Conservation (phyloP, 2,329 filamentous ascomycete genomes). For the Ophiostoma montium region DNA sequence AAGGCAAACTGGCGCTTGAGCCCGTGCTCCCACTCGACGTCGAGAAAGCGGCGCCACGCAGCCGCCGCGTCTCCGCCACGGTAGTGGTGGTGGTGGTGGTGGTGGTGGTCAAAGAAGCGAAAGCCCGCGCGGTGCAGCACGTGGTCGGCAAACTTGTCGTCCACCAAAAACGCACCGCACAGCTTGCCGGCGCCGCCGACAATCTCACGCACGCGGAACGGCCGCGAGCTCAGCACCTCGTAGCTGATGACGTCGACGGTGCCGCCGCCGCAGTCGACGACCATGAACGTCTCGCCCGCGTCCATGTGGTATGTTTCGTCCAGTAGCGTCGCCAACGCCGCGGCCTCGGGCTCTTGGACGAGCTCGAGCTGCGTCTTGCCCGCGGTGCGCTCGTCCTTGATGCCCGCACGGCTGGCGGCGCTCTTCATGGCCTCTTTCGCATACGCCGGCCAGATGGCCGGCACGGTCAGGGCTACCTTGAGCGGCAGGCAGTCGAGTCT, state of each 20-base stretch:
- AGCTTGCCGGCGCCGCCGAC: slow-evolving; percentile 33
- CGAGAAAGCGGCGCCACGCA: slow-evolving; percentile 32
- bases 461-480: slow-evolving; percentile 28
- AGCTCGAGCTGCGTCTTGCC: slow-evolving; percentile 22
- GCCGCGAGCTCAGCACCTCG: slow-evolving; percentile 20
- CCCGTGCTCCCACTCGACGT: slow-evolving; percentile 25
- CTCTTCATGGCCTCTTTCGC: slow-evolving; percentile 23
- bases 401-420: slow-evolving; percentile 23
- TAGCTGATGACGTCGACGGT: slow-evolving; percentile 37
- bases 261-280: slow-evolving; percentile 20
- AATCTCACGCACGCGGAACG: slow-evolving; percentile 33
- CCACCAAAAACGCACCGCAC: slow-evolving; percentile 36
- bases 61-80: too few relatives aligned
- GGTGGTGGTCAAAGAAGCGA: slow-evolving; percentile 28
- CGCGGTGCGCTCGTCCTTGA: slow-evolving; percentile 16
- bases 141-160: slow-evolving; percentile 31
- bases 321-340: slow-evolving; percentile 26
- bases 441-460: slow-evolving; percentile 31
- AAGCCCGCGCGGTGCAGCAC: slow-evolving; percentile 29
- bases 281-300: slow-evolving; percentile 15
- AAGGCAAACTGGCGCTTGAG: slow-evolving; percentile 20
- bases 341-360: slow-evolving; percentile 31
- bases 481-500: slow-evolving; percentile 15
- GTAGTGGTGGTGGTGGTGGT: slow-evolving; percentile 24
- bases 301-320: slow-evolving; percentile 9